phyloP scores from a whole-genome alignment of 768 basidiomycete species.

The Hypsizygus marmoreus region DNA sequence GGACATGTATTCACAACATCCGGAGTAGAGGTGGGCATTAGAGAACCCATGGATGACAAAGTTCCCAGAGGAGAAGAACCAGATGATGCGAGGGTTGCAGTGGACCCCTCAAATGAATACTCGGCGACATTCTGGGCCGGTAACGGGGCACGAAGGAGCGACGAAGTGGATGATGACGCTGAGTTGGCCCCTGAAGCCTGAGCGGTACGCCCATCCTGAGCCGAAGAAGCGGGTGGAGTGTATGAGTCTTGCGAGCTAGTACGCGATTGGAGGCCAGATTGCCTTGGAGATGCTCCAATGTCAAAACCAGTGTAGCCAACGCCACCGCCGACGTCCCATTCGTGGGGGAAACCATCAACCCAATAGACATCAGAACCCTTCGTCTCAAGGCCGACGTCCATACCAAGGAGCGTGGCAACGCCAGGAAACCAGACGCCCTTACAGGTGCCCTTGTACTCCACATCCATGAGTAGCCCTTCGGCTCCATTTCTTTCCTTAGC shows the following conservation, averaged over 20 bases:
- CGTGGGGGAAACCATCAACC: constrained; percentile 49
- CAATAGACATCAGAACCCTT: constrained; percentile 72
- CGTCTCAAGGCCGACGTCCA: constrained; percentile 72
- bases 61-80: constrained; percentile 36
- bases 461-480: constrained; percentile 61
- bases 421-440: constrained; percentile 82
- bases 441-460: constrained; percentile 75
- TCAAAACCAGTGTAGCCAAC: constrained; percentile 75
- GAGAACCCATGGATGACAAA: constrained; percentile 51
- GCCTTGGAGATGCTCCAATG: constrained; percentile 42
- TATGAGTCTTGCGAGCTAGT: constrained; percentile 53
- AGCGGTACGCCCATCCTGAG: constrained; percentile 13
- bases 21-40: constrained; percentile 40
- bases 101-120: constrained; percentile 71
- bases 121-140: constrained; percentile 65
- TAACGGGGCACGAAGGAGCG: constrained; percentile 74
- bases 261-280: constrained; percentile 34
- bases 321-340: constrained; percentile 67
- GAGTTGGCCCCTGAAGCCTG: constrained; percentile 39
- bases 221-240: constrained; percentile 23
- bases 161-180: constrained; percentile 50
- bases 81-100: constrained; percentile 34
- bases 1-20: constrained; percentile 31
- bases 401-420: constrained; percentile 76
- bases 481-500: constrained; percentile 35